Evolutionary conservation across 2,329 filamentous ascomycete genomes (phyloP).

Genomic region (Phyllosticta paracitricarpa): DNA sequence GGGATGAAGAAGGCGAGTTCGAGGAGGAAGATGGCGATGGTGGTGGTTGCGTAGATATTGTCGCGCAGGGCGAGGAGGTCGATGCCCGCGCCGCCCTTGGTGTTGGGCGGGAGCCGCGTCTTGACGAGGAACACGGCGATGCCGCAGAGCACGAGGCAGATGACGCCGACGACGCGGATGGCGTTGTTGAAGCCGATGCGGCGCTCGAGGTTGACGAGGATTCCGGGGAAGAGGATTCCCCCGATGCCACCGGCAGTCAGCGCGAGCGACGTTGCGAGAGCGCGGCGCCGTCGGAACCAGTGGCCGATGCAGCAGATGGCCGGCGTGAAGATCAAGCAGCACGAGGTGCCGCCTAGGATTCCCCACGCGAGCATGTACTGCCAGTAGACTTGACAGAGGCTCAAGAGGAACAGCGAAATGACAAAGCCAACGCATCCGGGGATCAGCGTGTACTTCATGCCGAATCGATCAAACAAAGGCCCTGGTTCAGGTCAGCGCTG

Average conservation of each 20-base stretch:
- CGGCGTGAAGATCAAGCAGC: slow-evolving; percentile 30
- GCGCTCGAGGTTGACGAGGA: slow-evolving; percentile 23
- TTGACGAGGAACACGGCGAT: slow-evolving; percentile 26
- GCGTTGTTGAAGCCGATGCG: slow-evolving; percentile 29
- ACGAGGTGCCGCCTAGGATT: slow-evolving; percentile 29
- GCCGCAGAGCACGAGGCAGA: slow-evolving; percentile 23
- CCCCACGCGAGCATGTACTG: slow-evolving; percentile 33
- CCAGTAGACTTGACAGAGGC: slow-evolving; percentile 27
- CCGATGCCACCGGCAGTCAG: slow-evolving; percentile 27
- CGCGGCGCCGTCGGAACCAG: slow-evolving; percentile 29
- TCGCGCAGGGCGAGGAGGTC: slow-evolving; percentile 6
- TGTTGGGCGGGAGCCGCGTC: slow-evolving; percentile 13
- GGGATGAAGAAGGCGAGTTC: slow-evolving; percentile 8
- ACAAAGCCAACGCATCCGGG: slow-evolving; percentile 23
- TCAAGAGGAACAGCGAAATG: slow-evolving; percentile 21
- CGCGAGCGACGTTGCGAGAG: slow-evolving; percentile 30
- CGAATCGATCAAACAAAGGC: too few species aligned
- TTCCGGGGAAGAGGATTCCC: slow-evolving; percentile 27
- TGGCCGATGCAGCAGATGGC: slow-evolving; percentile 27
- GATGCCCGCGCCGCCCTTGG: not conserved
- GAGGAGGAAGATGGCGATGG: slow-evolving; percentile 6
- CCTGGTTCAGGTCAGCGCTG: slow-evolving; percentile 10
- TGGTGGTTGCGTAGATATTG: not conserved
- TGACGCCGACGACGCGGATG: slow-evolving; percentile 30
- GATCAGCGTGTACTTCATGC: slow-evolving; percentile 19